Base-by-base conservation (phyloP, 1,284 basidiomycete species). In the Exobasidium cylindrosporum region DNA sequence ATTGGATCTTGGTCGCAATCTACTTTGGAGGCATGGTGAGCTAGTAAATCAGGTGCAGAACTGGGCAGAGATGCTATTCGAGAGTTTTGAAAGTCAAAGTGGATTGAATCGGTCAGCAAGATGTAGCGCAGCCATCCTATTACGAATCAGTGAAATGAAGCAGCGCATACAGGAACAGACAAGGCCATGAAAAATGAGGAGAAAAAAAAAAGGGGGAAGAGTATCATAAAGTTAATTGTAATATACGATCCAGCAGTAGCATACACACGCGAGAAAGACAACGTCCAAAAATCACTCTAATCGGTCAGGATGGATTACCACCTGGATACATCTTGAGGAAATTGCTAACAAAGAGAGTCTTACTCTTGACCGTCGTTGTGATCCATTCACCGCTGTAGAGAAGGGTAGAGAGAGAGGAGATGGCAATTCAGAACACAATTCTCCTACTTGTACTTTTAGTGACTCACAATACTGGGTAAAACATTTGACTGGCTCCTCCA, bases 31-130 rank as follows among this genome's bases (percentile, higher is more conserved):
- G 56, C 86, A 90, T 70, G 85, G 88, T 0, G 81, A 84, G 24
- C 81, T 93, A 23, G 74, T 95, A n/a, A 79, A 90, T 21, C 88
- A 87, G 0, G 81, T 85, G 0, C 87, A 87, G 7, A 90, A 92
- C 74, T 96, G 92, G 92, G 90, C 89, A 79, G n/a, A 21, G 10
- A 40, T 40, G 31, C 14, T 62, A 10, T 62, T 62, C 45, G 45
- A 58, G 30, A 31, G 21, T 13, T 54, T 52, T 28, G 31, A 62
- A 3, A 30, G 23, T 3, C 21, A 35, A 45, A 44, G 55, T 21
- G 24, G 21, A 17, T 35, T 62, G 43, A 44, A 50, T 43, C 54
- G 60, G n/a, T 49, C 55, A 28, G 60, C 54, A 29, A 30, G 60
- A 50, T 35, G 40, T 5, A 58, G 55, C 32, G 60, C 60, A 23